Evolutionary conservation across 2,329 filamentous ascomycete species (phyloP).

Genomic region (Didymella segeticola): DNA sequence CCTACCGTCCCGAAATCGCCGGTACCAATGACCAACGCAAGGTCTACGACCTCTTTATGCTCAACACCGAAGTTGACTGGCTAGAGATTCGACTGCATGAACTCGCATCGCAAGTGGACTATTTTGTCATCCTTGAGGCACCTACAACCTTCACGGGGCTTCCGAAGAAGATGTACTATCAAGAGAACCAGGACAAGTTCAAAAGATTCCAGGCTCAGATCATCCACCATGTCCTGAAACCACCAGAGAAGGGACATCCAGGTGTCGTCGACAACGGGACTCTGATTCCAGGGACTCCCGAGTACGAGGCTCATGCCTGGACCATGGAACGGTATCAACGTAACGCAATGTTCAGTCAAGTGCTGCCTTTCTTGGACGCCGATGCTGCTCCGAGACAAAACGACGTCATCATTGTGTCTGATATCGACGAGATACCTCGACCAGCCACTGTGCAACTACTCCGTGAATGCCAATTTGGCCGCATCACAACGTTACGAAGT

Average conservation of each 20-base stretch:
- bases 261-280: constrained; percentile 47
- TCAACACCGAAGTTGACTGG: constrained; percentile 70
- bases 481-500: constrained; percentile 9
- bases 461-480: constrained; percentile 15
- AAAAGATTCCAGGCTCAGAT: constrained; percentile 64
- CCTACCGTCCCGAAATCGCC: constrained; percentile 5
- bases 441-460: constrained; percentile 15
- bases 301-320: constrained; percentile 45
- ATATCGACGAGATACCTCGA: constrained; percentile 66
- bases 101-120: constrained; percentile 65
- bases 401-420: constrained; percentile 66
- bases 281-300: constrained; percentile 4
- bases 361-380: constrained; percentile 58
- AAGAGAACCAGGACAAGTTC: constrained; percentile 61
- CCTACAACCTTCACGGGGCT: constrained; percentile 64
- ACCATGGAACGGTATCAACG: constrained; percentile 62
- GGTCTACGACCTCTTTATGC: constrained; percentile 67
- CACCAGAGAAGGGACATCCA: constrained; percentile 30
- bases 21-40: no score
- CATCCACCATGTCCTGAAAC: constrained; percentile 63
- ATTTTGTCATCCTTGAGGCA: constrained; percentile 69
- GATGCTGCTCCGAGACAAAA: constrained; percentile 52
- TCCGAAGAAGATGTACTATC: constrained; percentile 62
- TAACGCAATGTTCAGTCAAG: constrained; percentile 65
- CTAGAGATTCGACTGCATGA: constrained; percentile 69